phyloP scores from a whole-genome alignment of 1,139 yeast species.

The Geotrichum cucujoidarum region DNA sequence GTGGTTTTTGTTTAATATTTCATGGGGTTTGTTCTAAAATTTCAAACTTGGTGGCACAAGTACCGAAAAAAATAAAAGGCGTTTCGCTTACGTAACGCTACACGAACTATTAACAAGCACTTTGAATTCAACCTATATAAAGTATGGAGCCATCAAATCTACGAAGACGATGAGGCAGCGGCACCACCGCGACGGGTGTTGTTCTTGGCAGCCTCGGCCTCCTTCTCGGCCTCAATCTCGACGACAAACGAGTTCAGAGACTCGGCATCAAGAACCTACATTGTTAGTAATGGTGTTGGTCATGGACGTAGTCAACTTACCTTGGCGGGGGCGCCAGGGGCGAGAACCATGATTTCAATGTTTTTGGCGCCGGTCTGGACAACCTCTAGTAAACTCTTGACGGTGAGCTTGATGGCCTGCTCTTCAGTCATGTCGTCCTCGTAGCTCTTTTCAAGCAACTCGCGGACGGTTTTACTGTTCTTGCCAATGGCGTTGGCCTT shows the following conservation, averaged over 20 bases:
- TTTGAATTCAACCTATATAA: background rate
- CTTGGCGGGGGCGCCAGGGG: conserved; percentile 51
- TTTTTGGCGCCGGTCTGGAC: conserved; percentile 97
- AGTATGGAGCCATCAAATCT: too few species aligned
- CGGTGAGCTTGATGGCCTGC: conserved; percentile 73
- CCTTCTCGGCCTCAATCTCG: conserved; percentile 87
- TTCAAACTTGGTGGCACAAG: background rate
- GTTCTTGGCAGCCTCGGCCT: conserved; percentile 82
- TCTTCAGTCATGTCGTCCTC: conserved; percentile 66
- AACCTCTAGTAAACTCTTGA: conserved; percentile 85
- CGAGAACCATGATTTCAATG: conserved; percentile 86
- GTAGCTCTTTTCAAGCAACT: conserved; percentile 88
- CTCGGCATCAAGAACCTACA: conserved; percentile 55
- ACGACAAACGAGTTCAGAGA: conserved; percentile 73
- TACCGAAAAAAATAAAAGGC: too few species aligned
- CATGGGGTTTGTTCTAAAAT: too few species aligned
- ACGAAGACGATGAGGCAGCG: conserved; percentile 12
- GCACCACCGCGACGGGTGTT: conserved; percentile 34
- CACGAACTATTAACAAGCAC: background rate
- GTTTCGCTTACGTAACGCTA: background rate
- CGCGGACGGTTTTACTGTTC: conserved; percentile 91
- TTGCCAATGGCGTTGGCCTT: conserved; percentile 97
- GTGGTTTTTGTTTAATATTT: too few species aligned
- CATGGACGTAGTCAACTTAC: conserved; percentile 17
- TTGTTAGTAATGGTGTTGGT: conserved; percentile 30